A percentile compares a stretch with the other conserved stretches of the same genome.
Conservation (phyloP, 78 protist species). For the Emiliania huxleyi region DNA sequence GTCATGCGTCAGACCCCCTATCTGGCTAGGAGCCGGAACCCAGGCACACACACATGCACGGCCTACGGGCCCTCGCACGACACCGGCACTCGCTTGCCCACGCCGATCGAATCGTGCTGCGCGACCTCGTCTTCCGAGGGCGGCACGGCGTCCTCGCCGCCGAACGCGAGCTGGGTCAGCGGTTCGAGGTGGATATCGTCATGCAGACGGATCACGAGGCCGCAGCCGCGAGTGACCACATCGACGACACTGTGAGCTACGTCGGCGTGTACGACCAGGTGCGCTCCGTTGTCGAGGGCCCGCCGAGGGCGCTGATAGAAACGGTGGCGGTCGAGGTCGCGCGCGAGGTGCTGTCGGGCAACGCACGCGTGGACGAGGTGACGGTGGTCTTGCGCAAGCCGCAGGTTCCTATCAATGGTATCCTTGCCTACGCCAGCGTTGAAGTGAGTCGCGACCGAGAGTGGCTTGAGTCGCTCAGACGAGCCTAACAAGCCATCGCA, state of each 20-base stretch:
- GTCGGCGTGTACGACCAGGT: not conserved
- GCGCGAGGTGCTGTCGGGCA: not conserved
- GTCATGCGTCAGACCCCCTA: too few species aligned
- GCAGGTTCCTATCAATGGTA: not conserved
- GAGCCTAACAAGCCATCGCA: too few species aligned
- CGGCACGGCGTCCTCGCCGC: not conserved
- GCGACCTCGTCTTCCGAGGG: not conserved
- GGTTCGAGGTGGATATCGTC: not conserved
- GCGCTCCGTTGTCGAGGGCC: not conserved
- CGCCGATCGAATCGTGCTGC: not conserved
- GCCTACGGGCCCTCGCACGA: too few species aligned
- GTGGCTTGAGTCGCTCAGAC: too few species aligned
- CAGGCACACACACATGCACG: too few species aligned
- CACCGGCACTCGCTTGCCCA: too few species aligned
- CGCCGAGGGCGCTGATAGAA: not conserved
- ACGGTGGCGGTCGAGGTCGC: not conserved
- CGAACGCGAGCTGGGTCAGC: not conserved
- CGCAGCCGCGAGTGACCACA: not conserved
- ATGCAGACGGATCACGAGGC: not conserved
- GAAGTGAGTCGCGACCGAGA: not conserved
- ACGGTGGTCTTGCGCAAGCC: not conserved
- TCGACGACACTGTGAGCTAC: not conserved
- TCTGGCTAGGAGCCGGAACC: too few species aligned
- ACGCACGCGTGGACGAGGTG: not conserved
- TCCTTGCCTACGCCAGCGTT: not conserved